Conservation (phyloP, 208 protist species). For the Leishmania guyanensis region DNA sequence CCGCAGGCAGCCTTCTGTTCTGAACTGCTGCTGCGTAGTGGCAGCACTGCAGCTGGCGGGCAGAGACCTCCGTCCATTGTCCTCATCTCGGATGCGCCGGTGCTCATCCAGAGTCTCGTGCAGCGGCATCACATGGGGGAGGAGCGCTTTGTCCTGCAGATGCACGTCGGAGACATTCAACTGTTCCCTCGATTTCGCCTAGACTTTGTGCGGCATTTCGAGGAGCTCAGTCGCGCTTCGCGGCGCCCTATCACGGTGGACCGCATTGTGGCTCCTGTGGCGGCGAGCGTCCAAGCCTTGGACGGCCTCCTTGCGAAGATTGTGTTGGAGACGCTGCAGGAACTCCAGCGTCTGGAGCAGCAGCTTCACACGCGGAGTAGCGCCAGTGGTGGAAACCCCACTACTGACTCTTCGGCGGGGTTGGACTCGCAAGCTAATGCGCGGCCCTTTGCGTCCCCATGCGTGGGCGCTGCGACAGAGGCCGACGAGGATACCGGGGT, state of each 20-base stretch:
- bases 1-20: conserved; percentile 70
- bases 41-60: conserved; percentile 8
- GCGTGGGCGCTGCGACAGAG: conserved; percentile 2
- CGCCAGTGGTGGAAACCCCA: neutral
- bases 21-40: conserved; percentile 65
- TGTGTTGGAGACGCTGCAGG: conserved; percentile 60
- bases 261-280: conserved; percentile 49
- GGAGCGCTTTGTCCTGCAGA: conserved; percentile 66
- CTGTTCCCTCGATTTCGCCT: conserved; percentile 87
- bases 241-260: conserved; percentile 55
- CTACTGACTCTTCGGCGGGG: neutral
- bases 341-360: conserved; percentile 57
- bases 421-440: neutral
- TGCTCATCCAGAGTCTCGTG: conserved; percentile 63
- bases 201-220: conserved; percentile 77
- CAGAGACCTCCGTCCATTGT: conserved; percentile 29
- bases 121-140: conserved; percentile 59
- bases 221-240: conserved; percentile 34
- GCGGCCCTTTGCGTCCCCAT: neutral
- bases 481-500: conserved; percentile 27
- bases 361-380: conserved; percentile 5
- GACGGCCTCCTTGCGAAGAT: conserved; percentile 67
- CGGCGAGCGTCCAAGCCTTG: conserved; percentile 33
- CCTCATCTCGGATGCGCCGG: conserved; percentile 65
- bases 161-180: conserved; percentile 76